Conservation (phyloP, 2,329 filamentous ascomycete species). For the Capronia americana region DNA sequence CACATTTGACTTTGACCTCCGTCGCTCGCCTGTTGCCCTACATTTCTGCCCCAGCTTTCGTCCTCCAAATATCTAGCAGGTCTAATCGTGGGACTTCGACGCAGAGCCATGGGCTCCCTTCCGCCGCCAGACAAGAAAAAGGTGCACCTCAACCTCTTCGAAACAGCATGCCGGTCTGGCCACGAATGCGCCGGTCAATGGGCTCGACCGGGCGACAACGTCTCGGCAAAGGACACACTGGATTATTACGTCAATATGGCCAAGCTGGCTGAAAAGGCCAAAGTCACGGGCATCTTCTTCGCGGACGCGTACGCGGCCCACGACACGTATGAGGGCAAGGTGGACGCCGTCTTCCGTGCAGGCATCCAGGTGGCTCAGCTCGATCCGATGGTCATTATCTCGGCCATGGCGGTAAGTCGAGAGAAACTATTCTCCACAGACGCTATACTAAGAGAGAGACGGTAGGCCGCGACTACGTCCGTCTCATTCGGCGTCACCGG, state of each 20-base stretch:
- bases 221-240: conserved; percentile 61
- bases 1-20: too few species aligned
- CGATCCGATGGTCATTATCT: conserved; percentile 67
- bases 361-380: conserved; percentile 72
- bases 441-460: too few species aligned
- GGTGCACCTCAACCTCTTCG: too few species aligned
- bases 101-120: too few species aligned
- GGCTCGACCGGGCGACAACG: conserved; percentile 59
- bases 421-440: too few species aligned
- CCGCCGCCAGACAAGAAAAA: not conserved
- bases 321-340: conserved; percentile 50
- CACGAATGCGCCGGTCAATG: conserved; percentile 44
- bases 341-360: conserved; percentile 68
- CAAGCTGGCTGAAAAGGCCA: conserved; percentile 60
- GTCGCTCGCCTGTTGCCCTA: too few species aligned
- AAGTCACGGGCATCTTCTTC: conserved; percentile 71
- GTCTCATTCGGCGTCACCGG: conserved; percentile 67
- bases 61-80: too few species aligned
- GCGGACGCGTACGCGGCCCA: conserved; percentile 63
- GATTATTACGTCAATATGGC: conserved; percentile 63
- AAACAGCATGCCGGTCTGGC: too few species aligned
- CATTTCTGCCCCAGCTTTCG: too few species aligned
- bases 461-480: conserved; percentile 63
- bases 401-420: conserved; percentile 61
- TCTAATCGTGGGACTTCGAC: too few species aligned